phyloP scores from a whole-genome alignment of 306 rosid genomes.

The Cyamopsis tetragonoloba region DNA sequence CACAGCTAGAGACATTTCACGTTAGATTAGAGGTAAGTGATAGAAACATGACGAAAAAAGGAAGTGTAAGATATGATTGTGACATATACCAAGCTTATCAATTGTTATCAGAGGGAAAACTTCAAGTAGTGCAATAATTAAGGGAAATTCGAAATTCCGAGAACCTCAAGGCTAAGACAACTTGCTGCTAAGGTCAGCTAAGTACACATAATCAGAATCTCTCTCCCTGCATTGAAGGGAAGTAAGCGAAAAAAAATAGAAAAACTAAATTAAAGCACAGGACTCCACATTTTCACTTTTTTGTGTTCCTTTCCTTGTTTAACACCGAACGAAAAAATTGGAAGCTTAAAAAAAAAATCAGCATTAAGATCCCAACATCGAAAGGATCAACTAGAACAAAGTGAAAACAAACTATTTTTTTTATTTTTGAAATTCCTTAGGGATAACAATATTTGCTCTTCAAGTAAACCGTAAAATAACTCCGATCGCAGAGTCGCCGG shows the following conservation, averaged over 20 bases:
- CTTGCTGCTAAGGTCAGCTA: background rate
- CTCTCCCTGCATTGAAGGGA: constrained; percentile 1
- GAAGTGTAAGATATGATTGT: background rate
- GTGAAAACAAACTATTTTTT: background rate
- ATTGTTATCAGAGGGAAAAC: background rate
- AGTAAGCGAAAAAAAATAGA: too few species aligned
- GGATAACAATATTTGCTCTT: background rate
- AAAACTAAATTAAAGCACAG: background rate
- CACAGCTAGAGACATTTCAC: background rate
- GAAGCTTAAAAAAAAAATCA: background rate
- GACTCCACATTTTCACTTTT: constrained; percentile 30
- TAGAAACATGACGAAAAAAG: background rate
- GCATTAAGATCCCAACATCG: constrained; percentile 19
- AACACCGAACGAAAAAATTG: background rate
- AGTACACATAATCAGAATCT: constrained; percentile 18
- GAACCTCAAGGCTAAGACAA: background rate
- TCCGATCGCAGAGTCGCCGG: constrained; percentile 27
- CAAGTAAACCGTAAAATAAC: constrained; percentile 7
- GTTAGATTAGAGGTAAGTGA: background rate
- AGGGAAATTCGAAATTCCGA: constrained; percentile 1
- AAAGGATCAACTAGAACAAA: constrained; percentile 6
- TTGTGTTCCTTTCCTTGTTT: constrained; percentile 6
- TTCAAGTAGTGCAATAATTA: background rate
- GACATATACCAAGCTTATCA: background rate
- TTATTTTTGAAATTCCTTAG: background rate